These are phyloP conservation scores for Omphalotus guepiniiformis DNA, from an alignment of 768 basidiomycete genomes.

Conservation along the genomic window DNA sequence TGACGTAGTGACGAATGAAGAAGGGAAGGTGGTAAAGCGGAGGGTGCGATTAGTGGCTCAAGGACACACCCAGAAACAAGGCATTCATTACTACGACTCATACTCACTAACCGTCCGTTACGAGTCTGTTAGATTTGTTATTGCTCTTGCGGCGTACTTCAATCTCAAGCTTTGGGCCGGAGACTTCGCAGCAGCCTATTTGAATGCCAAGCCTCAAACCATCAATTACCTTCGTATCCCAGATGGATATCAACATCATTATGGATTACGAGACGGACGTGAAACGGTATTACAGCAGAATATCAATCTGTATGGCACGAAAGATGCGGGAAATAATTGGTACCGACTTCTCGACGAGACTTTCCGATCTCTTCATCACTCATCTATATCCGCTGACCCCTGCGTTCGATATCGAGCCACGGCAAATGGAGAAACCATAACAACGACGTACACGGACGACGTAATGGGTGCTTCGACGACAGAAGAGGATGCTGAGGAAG, in stretches of 20 bases:
- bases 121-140: constrained; percentile 1
- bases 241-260: neutral
- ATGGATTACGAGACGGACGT: neutral
- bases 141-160: constrained; percentile 23
- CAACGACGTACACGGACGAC: neutral
- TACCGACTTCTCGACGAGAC: neutral
- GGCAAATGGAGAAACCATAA: neutral
- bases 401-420: too few species aligned
- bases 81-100: constrained; percentile 20
- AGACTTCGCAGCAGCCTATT: neutral
- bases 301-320: constrained; percentile 4
- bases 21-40: constrained; percentile 2
- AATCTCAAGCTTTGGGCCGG: neutral
- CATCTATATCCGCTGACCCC: neutral
- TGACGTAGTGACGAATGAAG: neutral
- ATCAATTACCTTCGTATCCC: neutral
- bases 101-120: constrained; percentile 1
- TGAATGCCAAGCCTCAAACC: constrained; percentile 1
- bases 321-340: constrained; percentile 3
- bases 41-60: constrained; percentile 4
- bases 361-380: neutral
- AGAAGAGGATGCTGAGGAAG: neutral
- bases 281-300: neutral
- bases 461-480: neutral
- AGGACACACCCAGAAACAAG: constrained; percentile 23